Evolutionary conservation across 805 yeast genomes (phyloP).

Genomic region (Ogataea corticis): DNA sequence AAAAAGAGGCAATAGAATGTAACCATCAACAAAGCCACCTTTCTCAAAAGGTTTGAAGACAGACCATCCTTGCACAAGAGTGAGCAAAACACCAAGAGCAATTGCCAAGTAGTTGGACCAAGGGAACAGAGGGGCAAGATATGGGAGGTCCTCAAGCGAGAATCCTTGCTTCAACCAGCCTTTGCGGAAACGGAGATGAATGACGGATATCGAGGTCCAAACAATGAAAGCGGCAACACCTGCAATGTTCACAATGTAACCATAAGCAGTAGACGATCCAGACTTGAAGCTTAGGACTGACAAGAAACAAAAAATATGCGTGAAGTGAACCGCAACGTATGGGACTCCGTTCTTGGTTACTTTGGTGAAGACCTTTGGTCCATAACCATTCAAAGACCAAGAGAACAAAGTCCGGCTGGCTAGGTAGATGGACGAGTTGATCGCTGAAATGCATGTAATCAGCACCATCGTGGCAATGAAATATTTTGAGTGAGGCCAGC

Average conservation of each 20-base stretch:
- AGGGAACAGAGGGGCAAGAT: constrained; percentile 44
- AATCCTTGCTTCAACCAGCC: constrained; percentile 21
- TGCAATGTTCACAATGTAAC: constrained; percentile 56
- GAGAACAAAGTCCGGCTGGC: constrained; percentile 65
- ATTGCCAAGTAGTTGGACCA: constrained; percentile 45
- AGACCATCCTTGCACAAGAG: constrained; percentile 71
- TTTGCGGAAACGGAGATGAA: constrained; percentile 50
- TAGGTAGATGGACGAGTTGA: constrained; percentile 63
- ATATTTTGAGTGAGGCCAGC: constrained; percentile 40
- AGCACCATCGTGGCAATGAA: constrained; percentile 52
- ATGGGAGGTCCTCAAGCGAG: constrained; percentile 20
- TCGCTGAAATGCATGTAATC: constrained; percentile 62
- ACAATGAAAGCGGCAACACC: constrained; percentile 66
- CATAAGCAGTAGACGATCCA: constrained; percentile 59
- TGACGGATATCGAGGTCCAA: constrained; percentile 56
- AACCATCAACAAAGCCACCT: constrained; percentile 56
- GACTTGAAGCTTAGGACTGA: constrained; percentile 55
- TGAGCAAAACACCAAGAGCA: constrained; percentile 60
- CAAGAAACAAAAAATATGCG: constrained; percentile 52
- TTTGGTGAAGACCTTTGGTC: constrained; percentile 54
- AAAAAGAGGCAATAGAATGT: constrained; percentile 60
- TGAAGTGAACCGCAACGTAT: constrained; percentile 51
- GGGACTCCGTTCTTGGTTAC: constrained; percentile 62
- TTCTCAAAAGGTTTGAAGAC: constrained; percentile 56
- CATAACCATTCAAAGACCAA: constrained; percentile 58